Evolutionary conservation across 345 rosid species (phyloP).

Genomic region (Eucalyptus microcorys): DNA sequence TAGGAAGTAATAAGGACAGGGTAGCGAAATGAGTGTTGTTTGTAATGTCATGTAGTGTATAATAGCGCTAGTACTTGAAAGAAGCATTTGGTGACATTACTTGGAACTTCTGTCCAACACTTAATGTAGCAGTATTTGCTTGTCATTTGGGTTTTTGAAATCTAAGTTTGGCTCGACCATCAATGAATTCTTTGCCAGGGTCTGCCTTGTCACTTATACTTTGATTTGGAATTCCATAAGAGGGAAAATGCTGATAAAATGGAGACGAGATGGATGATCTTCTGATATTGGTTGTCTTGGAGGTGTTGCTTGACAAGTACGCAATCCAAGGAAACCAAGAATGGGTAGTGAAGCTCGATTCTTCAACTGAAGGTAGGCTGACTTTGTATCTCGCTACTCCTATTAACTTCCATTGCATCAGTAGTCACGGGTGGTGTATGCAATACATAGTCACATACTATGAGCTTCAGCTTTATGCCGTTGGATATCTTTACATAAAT

Average conservation of each 20-base stretch:
- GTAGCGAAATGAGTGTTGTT: background rate
- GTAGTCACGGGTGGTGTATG: background rate
- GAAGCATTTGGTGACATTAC: background rate
- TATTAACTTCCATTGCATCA: background rate
- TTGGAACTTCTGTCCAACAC: background rate
- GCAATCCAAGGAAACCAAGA: slow-evolving; percentile 55
- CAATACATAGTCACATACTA: background rate
- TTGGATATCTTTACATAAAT: background rate
- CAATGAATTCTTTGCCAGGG: slow-evolving; percentile 31
- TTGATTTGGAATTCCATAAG: slow-evolving; percentile 71
- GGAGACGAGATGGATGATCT: slow-evolving; percentile 92
- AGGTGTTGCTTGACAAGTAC: slow-evolving; percentile 64
- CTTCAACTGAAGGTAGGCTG: slow-evolving; percentile 66
- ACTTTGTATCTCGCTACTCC: background rate
- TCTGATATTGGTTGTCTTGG: slow-evolving; percentile 52
- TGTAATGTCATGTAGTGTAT: background rate
- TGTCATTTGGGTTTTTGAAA: background rate
- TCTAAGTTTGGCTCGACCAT: background rate
- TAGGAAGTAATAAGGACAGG: background rate
- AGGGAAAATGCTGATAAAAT: slow-evolving; percentile 41
- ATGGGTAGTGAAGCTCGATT: slow-evolving; percentile 89
- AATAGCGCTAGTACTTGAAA: background rate
- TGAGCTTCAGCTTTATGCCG: background rate
- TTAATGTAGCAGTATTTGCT: background rate
- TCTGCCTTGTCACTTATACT: slow-evolving; percentile 88